Conservation (phyloP, 2,329 filamentous ascomycete species). For the Botrytis pseudocinerea region DNA sequence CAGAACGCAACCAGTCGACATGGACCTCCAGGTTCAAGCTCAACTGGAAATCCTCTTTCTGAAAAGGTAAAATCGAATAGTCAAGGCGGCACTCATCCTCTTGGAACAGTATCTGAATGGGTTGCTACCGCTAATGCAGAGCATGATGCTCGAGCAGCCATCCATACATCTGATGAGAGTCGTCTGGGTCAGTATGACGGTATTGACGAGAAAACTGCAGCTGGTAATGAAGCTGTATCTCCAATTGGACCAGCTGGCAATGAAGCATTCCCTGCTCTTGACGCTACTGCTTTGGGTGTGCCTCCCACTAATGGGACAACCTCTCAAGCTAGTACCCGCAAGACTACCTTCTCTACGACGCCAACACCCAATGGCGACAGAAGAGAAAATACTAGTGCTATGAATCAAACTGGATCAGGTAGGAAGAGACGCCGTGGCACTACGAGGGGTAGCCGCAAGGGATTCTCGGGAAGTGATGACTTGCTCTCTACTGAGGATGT, state of each 20-base stretch:
- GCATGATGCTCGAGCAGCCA: conserved; percentile 27
- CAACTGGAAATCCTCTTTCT: conserved; percentile 18
- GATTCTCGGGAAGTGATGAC: conserved; percentile 68
- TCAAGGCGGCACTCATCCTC: conserved; percentile 30
- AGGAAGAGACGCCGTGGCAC: conserved; percentile 67
- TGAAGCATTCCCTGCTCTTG: conserved; percentile 51
- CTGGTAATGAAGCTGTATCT: conserved; percentile 43
- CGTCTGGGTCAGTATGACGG: conserved; percentile 32
- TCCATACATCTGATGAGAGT: conserved; percentile 25
- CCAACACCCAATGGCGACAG: conserved; percentile 30
- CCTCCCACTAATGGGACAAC: conserved; percentile 30
- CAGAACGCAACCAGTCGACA: conserved; percentile 39
- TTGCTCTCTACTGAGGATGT: conserved; percentile 74
- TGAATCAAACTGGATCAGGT: conserved; percentile 47
- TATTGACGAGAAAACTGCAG: conserved; percentile 33
- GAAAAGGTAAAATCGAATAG: conserved; percentile 34
- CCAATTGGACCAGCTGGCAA: conserved; percentile 48
- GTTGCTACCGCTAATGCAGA: conserved; percentile 34
- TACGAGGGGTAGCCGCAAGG: conserved; percentile 63
- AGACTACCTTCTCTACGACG: conserved; percentile 56
- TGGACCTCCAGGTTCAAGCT: conserved; percentile 37
- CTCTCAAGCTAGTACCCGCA: conserved; percentile 48
- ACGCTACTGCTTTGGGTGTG: conserved; percentile 32
- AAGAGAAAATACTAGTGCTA: conserved; percentile 22
- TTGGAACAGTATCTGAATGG: conserved; percentile 37